Conservation (phyloP, 805 yeast genomes). For the Deakozyma indianensis region DNA sequence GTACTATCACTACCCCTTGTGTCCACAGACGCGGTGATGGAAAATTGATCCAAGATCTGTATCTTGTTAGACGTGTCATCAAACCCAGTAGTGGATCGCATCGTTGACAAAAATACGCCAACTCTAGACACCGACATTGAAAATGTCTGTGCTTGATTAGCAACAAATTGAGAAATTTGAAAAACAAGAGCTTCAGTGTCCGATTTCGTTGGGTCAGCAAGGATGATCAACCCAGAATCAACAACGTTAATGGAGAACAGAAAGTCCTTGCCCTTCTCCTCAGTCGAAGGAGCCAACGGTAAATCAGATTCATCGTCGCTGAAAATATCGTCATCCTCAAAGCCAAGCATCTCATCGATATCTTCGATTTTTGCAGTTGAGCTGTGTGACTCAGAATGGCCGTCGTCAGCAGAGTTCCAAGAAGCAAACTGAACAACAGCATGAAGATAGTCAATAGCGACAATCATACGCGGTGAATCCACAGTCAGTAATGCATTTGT, state of each 20-base stretch:
- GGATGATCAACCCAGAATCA: constrained; percentile 60
- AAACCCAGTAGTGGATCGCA: constrained; percentile 34
- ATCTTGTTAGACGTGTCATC: constrained; percentile 37
- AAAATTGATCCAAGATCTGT: constrained; percentile 79
- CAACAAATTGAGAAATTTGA: constrained; percentile 63
- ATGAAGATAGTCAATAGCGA: constrained; percentile 68
- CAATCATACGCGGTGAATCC: constrained; percentile 65
- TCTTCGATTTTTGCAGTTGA: constrained; percentile 3
- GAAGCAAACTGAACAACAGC: neutral
- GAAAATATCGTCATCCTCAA: constrained; percentile 2
- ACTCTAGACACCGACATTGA: constrained; percentile 60
- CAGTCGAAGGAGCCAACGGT: constrained; percentile 6
- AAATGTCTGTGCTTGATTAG: constrained; percentile 52
- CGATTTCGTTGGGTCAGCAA: constrained; percentile 60
- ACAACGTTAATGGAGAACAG: constrained; percentile 35
- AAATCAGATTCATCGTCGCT: constrained; percentile 5
- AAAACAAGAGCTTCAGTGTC: constrained; percentile 83
- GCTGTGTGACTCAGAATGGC: constrained; percentile 1
- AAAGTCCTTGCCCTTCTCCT: constrained; percentile 5
- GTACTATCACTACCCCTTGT: constrained; percentile 47
- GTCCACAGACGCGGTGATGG: constrained; percentile 62
- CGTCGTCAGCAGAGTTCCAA: neutral
- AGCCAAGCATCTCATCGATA: constrained; percentile 5
- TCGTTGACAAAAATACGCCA: constrained; percentile 72
- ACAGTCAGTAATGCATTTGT: constrained; percentile 45